Evolutionary conservation across 2,329 filamentous ascomycete genomes (phyloP).

Genomic region (Boeremia exigua): DNA sequence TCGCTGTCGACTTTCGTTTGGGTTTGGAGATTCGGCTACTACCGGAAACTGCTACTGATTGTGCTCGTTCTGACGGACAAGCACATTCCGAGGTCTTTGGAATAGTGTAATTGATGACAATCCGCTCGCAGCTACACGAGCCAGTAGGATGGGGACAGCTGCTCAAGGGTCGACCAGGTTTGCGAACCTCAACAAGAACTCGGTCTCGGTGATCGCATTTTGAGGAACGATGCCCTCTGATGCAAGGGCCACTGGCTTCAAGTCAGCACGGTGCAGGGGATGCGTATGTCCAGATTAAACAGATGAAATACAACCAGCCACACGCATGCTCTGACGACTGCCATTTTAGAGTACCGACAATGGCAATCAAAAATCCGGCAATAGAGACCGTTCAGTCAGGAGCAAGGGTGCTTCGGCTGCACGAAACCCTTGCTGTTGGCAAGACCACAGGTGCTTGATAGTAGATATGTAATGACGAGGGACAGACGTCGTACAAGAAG

Average conservation of each 20-base stretch:
- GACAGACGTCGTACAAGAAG: not conserved
- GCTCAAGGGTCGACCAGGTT: conserved; percentile 73
- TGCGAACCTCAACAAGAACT: conserved; percentile 72
- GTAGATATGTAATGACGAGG: not conserved
- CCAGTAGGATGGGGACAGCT: conserved; percentile 71
- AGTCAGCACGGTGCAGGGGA: conserved; percentile 18
- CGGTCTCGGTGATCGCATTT: conserved; percentile 75
- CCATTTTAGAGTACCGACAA: not conserved
- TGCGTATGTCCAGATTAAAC: not conserved
- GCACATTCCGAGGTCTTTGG: conserved; percentile 51
- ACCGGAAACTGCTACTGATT: conserved; percentile 29
- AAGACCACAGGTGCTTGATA: not conserved
- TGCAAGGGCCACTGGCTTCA: conserved; percentile 69
- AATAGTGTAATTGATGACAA: conserved; percentile 60
- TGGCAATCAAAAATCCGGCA: too few species aligned
- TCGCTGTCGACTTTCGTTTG: conserved; percentile 37
- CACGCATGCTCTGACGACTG: not conserved
- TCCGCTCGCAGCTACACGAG: conserved; percentile 66
- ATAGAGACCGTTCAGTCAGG: too few species aligned
- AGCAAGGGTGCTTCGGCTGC: not conserved
- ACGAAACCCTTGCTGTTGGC: not conserved
- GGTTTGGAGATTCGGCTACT: conserved; percentile 44
- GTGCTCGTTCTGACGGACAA: conserved; percentile 42
- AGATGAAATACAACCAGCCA: not conserved
- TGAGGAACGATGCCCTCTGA: conserved; percentile 76